Conservation (phyloP, 169 alveolate species). For the Babesia microti region DNA sequence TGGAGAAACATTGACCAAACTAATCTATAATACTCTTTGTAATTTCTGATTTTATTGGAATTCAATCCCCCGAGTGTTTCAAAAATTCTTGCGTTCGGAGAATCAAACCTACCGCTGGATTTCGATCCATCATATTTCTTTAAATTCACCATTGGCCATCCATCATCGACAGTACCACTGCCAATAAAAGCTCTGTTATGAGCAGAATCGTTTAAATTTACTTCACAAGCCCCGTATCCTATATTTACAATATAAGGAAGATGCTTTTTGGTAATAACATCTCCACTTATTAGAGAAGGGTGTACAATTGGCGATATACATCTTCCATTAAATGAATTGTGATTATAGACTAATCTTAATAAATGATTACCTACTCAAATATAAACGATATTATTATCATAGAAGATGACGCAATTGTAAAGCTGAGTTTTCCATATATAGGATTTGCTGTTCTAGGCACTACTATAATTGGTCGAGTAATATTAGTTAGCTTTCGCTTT, state of each 20-base stretch:
- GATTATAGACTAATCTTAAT: conserved; percentile 50
- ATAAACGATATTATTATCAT: conserved; percentile 41
- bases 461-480: too few species aligned
- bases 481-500: too few species aligned
- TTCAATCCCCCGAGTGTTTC: conserved; percentile 54
- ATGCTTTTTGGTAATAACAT: conserved; percentile 9
- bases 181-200: conserved; percentile 50
- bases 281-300: conserved; percentile 36
- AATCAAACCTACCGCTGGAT: conserved; percentile 39
- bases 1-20: conserved; percentile 75
- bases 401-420: conserved; percentile 28
- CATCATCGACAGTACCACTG: conserved; percentile 45
- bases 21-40: conserved; percentile 66
- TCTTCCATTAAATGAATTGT: conserved; percentile 62
- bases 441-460: too few species aligned
- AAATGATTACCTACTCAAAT: conserved; percentile 23
- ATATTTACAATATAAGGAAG: conserved; percentile 47
- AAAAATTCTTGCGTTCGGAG: conserved; percentile 48
- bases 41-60: conserved; percentile 60
- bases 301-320: conserved; percentile 61
- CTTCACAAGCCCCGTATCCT: conserved; percentile 72
- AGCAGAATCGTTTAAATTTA: conserved; percentile 47
- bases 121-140: conserved; percentile 33
- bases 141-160: conserved; percentile 59
- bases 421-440: conserved; percentile 38